Evolutionary conservation across 805 yeast genomes (phyloP), one percentile per base, ranked within the genome.

Genomic region (Yamadazyma scolyti): DNA sequence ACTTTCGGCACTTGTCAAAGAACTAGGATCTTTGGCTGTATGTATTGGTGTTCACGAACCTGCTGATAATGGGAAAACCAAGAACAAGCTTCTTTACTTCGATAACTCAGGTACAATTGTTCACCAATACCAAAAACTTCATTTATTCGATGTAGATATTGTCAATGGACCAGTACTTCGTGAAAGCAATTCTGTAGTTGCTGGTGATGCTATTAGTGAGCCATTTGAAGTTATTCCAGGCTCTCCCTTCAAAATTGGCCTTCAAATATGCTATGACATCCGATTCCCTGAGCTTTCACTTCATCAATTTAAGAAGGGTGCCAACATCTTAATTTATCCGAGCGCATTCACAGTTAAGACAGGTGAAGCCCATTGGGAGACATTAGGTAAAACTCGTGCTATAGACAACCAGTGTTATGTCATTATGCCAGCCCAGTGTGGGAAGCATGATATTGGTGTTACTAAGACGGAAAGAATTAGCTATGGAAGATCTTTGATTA

Each of bases 1-100:
- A 8, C 55, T 80, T 7, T 28, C 76, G 66, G 33, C n/a, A n/a
- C n/a, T n/a, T n/a, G n/a, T n/a, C n/a, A 40, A 47, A 11, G 72
- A 71, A n/a, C 50, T 86, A 32, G 49, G 43, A 28, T 52, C 54
- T 4, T 54, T 84, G 5, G 75, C 73, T 34, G 85, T 90, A 2
- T 80, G 89, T 3, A 84, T 90, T 16, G 97, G 97, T 0, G 73
- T 93, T 13, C 97, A 93, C 54, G 88, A 86, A 46, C 95, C 96
- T 2, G 46, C 50, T 17, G 47, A 51, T 10, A 16, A 40, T 12
- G 48, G 53, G 11, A 61, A 85, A 33, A 52, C 42, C 2, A 71
- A 73, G 39, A 90, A 93, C 57, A 77, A 82, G 6, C 70, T 84
- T 15, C 43, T 93, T 4, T 88, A 89, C 78, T 66, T 90, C 25